Base-by-base conservation (phyloP, 1,284 basidiomycete species). In the Cutaneotrichosporon mucoides region DNA sequence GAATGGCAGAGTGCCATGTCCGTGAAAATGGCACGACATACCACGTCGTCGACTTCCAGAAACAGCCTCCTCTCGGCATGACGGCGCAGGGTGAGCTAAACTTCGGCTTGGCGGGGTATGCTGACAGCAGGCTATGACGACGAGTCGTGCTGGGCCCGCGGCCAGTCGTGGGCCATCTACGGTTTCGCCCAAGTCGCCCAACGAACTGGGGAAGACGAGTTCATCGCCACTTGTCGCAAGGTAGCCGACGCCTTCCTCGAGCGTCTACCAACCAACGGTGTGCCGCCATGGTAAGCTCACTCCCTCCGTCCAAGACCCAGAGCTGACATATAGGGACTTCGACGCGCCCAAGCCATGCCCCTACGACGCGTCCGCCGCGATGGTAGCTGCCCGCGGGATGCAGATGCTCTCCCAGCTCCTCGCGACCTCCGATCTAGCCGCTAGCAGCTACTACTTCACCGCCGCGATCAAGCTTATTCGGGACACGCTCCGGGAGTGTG, bases 141-240 rank as follows among this genome's bases (percentile, higher is more conserved):
- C 52, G 67, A 70, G 13, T 69, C 67, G 48, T 56, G 57, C 42
- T 75, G 73, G 73, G 57, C 68, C 1, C 57, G 73, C 53, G 73
- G 73, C 1, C 71, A 75, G 47, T 71, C 69, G 13, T 75, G 73
- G 71, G 72, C 60, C 13, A 68, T 74, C 24, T 72, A 74, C 52
- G 73, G 73, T 5, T 76, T 66, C 44, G 70, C 70, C 1, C 72
- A 75, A 55, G 43, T 67, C 51, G 69, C 69, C 0, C 70, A 71
- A 52, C 69, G 69, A 33, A 75, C 73, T 0, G 70, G 71, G 9
- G 59, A 70, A 38, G 51, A 66, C 47, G 70, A 73, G 62, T 75
- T 73, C 51, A 41, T 69, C 24, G 64, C 66, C 10, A 62, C 65
- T 4, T 54, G 67, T 7, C 57, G 65, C 6, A 66, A 60, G 24